A percentile compares a stretch with the other conserved stretches of the same genome.
Conservation (phyloP, 2,329 filamentous ascomycete genomes). For the Penicillium thymicola region DNA sequence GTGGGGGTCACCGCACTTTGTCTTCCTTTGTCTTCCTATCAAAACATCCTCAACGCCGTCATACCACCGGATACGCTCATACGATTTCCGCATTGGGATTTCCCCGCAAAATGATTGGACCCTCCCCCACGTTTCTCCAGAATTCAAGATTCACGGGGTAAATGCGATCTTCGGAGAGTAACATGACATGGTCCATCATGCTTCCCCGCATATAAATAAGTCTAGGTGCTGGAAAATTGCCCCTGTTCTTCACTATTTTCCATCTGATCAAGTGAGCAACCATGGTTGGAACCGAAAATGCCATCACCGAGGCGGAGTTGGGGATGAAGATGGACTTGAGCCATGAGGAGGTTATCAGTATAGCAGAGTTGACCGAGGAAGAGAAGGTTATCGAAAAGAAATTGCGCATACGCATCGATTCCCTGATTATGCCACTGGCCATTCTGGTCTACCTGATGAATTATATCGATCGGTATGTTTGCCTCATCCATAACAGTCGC, state of each 20-base stretch:
- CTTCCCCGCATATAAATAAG: constrained; percentile 5
- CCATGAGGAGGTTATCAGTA: constrained; percentile 22
- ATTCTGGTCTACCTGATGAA: constrained; percentile 43
- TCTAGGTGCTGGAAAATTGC: not conserved
- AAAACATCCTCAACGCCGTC: not conserved
- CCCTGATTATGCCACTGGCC: constrained; percentile 39
- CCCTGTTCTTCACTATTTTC: not conserved
- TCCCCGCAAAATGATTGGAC: constrained; percentile 8
- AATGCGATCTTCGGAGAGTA: not conserved
- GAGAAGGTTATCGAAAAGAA: constrained; percentile 39
- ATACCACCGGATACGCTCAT: not conserved
- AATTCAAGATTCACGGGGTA: constrained; percentile 6
- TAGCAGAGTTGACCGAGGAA: constrained; percentile 24
- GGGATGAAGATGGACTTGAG: constrained; percentile 19
- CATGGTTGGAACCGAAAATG: constrained; percentile 11
- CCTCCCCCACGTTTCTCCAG: constrained; percentile 10
- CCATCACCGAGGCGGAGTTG: constrained; percentile 17
- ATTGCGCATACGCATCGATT: constrained; percentile 36
- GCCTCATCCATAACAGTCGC: not conserved
- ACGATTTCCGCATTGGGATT: not conserved
- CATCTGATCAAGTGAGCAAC: not conserved
- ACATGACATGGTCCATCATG: not conserved
- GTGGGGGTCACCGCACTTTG: not conserved
- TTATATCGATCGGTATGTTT: constrained; percentile 40
- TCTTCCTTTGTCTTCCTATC: not conserved